These are phyloP conservation scores for Microdochium nivale DNA, from an alignment of 2,329 filamentous ascomycete genomes.

Conservation along the genomic window DNA sequence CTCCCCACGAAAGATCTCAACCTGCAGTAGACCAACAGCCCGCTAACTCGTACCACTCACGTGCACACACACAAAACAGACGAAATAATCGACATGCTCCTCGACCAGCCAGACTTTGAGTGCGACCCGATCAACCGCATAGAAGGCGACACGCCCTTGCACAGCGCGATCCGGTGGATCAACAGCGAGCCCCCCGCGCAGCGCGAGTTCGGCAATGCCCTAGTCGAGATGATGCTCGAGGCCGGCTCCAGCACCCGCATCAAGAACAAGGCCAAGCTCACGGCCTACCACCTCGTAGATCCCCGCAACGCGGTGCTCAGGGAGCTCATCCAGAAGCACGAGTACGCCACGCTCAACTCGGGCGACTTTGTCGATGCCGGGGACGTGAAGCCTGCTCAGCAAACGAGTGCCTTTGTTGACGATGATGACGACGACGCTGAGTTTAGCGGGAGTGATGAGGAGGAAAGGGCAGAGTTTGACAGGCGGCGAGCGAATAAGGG, in stretches of 20 bases:
- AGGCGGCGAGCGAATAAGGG: conserved; percentile 29
- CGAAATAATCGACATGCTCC: conserved; percentile 72
- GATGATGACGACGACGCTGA: conserved; percentile 47
- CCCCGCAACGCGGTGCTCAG: conserved; percentile 56
- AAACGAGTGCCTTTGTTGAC: conserved; percentile 17
- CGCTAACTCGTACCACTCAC: no score
- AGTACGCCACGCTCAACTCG: conserved; percentile 53
- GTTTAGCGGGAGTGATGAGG: conserved; percentile 56
- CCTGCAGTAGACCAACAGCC: no score
- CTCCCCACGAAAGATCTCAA: background rate
- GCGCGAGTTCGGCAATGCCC: conserved; percentile 53
- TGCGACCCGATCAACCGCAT: conserved; percentile 67
- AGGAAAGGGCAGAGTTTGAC: conserved; percentile 55
- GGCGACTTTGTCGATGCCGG: conserved; percentile 44
- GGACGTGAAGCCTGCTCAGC: conserved; percentile 11
- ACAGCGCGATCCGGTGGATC: conserved; percentile 69
- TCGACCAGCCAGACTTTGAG: conserved; percentile 78
- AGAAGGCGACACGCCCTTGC: conserved; percentile 71
- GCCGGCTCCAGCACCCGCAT: conserved; percentile 54
- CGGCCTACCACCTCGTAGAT: conserved; percentile 64
- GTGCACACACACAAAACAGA: conserved; percentile 34
- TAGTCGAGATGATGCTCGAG: conserved; percentile 76
- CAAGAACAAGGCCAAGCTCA: conserved; percentile 66
- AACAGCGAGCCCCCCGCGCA: conserved; percentile 58
- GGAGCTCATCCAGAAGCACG: conserved; percentile 59